phyloP scores from a whole-genome alignment of 1,284 basidiomycete species.

The Marasmius oreades region DNA sequence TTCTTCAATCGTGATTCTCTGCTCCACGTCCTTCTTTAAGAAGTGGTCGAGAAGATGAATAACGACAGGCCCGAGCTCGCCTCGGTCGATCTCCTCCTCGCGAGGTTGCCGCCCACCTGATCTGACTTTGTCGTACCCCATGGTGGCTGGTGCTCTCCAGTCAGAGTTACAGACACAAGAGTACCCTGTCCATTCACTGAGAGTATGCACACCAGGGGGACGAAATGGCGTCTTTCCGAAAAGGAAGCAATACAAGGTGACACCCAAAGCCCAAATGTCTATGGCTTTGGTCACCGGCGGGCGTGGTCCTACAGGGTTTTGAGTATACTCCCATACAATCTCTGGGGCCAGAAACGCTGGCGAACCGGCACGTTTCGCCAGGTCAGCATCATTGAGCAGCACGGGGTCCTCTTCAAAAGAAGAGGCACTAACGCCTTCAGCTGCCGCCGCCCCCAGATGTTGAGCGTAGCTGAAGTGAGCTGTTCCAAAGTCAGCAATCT shows the following conservation, averaged over 20 bases:
- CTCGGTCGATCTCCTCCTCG: slow-evolving; percentile 2
- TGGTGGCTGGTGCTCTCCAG: slow-evolving; percentile 67
- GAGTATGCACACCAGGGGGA: slow-evolving; percentile 29
- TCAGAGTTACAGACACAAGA: slow-evolving; percentile 79
- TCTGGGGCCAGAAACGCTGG: slow-evolving; percentile 99
- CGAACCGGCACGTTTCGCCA: slow-evolving; percentile 93
- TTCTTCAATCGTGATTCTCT: slow-evolving; percentile 79
- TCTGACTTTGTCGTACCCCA: slow-evolving; percentile 71
- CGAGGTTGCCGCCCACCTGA: slow-evolving; percentile 56
- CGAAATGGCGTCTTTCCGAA: slow-evolving; percentile 80
- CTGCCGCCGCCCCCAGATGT: slow-evolving; percentile 53
- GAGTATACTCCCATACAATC: slow-evolving; percentile 70
- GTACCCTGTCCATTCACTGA: slow-evolving; percentile 82
- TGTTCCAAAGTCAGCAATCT: slow-evolving; percentile 98
- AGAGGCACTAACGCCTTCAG: slow-evolving; percentile 25
- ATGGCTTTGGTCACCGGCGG: slow-evolving; percentile 90
- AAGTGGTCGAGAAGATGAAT: slow-evolving; percentile 74
- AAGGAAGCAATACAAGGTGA: slow-evolving; percentile 92
- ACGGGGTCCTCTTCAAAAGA: slow-evolving; percentile 52
- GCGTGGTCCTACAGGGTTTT: slow-evolving; percentile 33
- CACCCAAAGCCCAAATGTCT: slow-evolving; percentile 99
- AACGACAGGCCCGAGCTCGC: slow-evolving; percentile 30
- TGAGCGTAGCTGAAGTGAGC: slow-evolving; percentile 88
- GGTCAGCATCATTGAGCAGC: slow-evolving; percentile 81
- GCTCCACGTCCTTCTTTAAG: slow-evolving; percentile 79